Base-by-base conservation (phyloP, 331 rosid genomes). In the Quercus tomentella region DNA sequence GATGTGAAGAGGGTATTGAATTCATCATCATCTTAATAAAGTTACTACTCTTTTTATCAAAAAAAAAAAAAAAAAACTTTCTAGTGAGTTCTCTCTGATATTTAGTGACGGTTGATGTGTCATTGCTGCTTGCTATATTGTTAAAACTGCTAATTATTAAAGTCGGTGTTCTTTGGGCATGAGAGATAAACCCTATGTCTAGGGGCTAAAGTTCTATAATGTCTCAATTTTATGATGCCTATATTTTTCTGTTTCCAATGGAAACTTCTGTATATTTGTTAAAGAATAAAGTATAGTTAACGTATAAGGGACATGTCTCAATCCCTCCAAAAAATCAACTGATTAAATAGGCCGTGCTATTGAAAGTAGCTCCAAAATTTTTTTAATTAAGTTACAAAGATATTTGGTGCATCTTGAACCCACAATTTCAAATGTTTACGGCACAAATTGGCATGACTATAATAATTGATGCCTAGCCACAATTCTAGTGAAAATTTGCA, bases 131-230 rank as follows among this genome's bases (percentile, higher is more conserved):
- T 71, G n/a, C 52, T 65, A 74, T 35, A 6, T 60, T 60, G 62
- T 23, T 33, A 67, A 70, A 30, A 74, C 56, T 67, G 67, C 21
- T 65, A 10, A 73, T 65, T 67, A 60, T 61, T 79, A 57, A 63
- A 18, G 63, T 77, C 67, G 80, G 33, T 25, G 54, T 57, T 63
- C 68, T 75, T 35, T 62, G 81, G 70, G 67, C 83, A 20, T 55
- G 23, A 31, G 65, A 51, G 20, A 45, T 11, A 41, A 56, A 28
- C 68, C 78, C 51, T 45, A 37, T 51, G 72, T 51, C 79, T 23
- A 37, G 79, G 9, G 41, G 11, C 11, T 54, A 20, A 17, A 56
- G 70, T 74, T 22, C 22, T 54, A 1, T 5, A 66, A 16, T 12
- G 70, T 17, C 4, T 2, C 18, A 2, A 3, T 63, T 26, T 3